Percentiles rank a stretch among this genome's conserved stretches.
Evolutionary conservation across 164 flowering plant genomes (phyloP).

Genomic region (Dillenia suffruticosa): DNA sequence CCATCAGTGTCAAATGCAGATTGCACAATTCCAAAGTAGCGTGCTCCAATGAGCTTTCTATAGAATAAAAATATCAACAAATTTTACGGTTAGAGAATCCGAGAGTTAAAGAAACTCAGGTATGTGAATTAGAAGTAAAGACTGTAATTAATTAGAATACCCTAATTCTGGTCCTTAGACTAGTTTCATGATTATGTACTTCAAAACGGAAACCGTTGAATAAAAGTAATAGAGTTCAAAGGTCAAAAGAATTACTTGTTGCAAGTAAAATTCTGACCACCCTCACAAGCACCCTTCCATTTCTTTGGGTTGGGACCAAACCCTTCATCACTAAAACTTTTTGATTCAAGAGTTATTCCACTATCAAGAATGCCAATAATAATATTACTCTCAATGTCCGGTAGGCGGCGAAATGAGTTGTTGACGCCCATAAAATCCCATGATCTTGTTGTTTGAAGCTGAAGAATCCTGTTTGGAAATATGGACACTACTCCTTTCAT

Average conservation of each 20-base stretch:
- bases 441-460: slow-evolving; percentile 38
- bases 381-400: slow-evolving; percentile 18
- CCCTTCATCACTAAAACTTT: slow-evolving; percentile 26
- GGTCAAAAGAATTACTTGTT: no score
- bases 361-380: slow-evolving; percentile 33
- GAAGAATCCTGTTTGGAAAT: slow-evolving; percentile 18
- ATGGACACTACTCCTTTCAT: slow-evolving; percentile 30
- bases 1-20: slow-evolving; percentile 23
- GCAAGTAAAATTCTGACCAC: no score
- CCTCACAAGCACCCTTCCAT: no score
- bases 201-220: no score
- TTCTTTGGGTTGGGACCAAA: not conserved
- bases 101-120: not conserved
- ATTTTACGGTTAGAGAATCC: not conserved
- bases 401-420: not conserved
- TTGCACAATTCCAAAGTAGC: slow-evolving; percentile 1
- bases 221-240: no score
- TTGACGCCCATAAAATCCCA: slow-evolving; percentile 42
- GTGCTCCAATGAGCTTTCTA: slow-evolving; percentile 30
- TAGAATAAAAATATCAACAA: slow-evolving; percentile 17
- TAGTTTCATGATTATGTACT: no score
- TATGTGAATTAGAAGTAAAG: no score
- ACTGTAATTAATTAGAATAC: no score
- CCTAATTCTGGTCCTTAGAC: no score
- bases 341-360: slow-evolving; percentile 33